Evolutionary conservation across 208 protist genomes (phyloP).

Genomic region (Trichomonas gallinae): DNA sequence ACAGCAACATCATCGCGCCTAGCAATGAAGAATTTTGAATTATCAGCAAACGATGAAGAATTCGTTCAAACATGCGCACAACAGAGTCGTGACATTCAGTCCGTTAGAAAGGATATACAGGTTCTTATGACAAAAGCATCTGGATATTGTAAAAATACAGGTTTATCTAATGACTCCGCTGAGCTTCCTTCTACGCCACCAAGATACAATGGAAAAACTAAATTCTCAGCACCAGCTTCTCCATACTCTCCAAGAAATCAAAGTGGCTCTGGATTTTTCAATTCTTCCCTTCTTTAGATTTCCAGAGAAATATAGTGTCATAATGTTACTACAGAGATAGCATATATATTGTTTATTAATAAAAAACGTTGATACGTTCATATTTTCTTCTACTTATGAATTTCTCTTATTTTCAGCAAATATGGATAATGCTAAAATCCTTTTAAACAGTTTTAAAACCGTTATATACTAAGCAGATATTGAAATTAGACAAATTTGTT

Average conservation of each 20-base stretch:
- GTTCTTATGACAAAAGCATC: not conserved
- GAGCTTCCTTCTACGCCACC: not conserved
- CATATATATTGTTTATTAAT: too few species aligned
- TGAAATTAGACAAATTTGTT: too few species aligned
- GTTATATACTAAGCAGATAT: too few species aligned
- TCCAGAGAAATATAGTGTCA: too few species aligned
- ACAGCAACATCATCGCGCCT: not conserved
- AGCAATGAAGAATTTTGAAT: not conserved
- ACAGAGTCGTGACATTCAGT: not conserved
- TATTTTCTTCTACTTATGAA: too few species aligned
- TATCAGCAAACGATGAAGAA: not conserved
- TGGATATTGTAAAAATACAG: not conserved
- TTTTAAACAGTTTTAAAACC: too few species aligned
- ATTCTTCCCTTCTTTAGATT: not conserved
- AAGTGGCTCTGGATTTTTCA: not conserved
- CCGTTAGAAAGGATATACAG: not conserved
- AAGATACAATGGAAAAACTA: not conserved
- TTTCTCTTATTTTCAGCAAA: too few species aligned
- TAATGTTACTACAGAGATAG: too few species aligned
- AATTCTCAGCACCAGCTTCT: not conserved
- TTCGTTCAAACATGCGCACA: not conserved
- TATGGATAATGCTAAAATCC: too few species aligned
- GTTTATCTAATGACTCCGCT: not conserved
- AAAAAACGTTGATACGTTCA: too few species aligned
- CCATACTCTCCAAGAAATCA: not conserved